Conservation (phyloP, 805 yeast genomes). For the Ogataea angusta region DNA sequence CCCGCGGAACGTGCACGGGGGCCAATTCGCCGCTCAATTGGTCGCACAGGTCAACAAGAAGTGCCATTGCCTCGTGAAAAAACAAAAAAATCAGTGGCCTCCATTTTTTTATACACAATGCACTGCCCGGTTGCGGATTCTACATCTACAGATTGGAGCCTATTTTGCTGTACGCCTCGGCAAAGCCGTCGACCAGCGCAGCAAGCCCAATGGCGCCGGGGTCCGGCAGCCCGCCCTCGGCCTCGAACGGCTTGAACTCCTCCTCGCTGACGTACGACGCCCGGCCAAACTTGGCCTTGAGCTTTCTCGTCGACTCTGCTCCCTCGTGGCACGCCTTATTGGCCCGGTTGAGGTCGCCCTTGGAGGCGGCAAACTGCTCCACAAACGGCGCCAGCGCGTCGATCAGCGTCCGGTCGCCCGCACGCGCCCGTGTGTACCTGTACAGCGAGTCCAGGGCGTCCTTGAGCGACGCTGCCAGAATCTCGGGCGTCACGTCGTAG, state of each 20-base stretch:
- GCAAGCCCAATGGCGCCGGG: conserved; percentile 92
- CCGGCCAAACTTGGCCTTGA: conserved; percentile 87
- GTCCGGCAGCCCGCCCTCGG: conserved; percentile 79
- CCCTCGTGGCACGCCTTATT: conserved; percentile 68
- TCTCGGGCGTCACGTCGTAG: conserved; percentile 30
- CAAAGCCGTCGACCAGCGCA: conserved; percentile 32
- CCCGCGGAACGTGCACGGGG: conserved; percentile 33
- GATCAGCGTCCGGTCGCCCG: conserved; percentile 84
- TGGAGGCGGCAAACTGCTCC: conserved; percentile 48
- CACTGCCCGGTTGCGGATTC: conserved; percentile 4
- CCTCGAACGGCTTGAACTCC: conserved; percentile 46
- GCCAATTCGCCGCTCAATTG: conserved; percentile 4
- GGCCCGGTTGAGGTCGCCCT: conserved; percentile 54
- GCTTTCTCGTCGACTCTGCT: conserved; percentile 67
- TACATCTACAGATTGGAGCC: conserved; percentile 15
- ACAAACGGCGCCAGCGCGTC: conserved; percentile 90
- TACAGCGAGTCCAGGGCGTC: conserved; percentile 69
- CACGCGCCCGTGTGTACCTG: conserved; percentile 84
- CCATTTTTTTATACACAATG: too few relatives aligned
- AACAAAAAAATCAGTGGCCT: neutral
- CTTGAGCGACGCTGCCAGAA: conserved; percentile 48
- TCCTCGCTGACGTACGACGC: conserved; percentile 81
- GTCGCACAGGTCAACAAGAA: conserved; percentile 9
- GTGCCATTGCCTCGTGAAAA: neutral
- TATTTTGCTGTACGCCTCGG: conserved; percentile 24